A percentile compares a stretch with the other conserved stretches of the same genome.
These are phyloP conservation scores for Mycothermus thermophilus DNA, from an alignment of 495 filamentous ascomycete species.

Conservation along the genomic window DNA sequence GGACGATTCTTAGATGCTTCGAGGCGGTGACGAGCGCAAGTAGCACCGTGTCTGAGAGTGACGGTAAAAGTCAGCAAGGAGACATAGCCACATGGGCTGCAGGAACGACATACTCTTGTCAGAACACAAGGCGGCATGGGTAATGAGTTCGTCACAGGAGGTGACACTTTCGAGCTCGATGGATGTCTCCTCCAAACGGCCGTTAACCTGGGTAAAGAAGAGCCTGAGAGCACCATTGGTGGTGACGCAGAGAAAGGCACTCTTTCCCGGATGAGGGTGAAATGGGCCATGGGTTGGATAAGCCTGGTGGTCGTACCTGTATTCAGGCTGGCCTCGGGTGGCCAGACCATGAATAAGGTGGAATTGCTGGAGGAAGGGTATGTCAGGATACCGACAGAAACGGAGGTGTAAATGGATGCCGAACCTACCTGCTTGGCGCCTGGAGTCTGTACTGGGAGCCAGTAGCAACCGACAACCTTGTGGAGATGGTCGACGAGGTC, in stretches of 20 bases:
- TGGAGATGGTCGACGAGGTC: constrained; percentile 58
- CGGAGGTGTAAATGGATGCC: too few relatives aligned
- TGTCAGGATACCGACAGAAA: background rate
- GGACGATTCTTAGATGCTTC: constrained; percentile 51
- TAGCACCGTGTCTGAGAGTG: constrained; percentile 39
- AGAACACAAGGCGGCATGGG: constrained; percentile 65
- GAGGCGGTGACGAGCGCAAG: constrained; percentile 52
- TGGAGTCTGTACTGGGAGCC: constrained; percentile 56
- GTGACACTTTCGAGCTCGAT: constrained; percentile 56
- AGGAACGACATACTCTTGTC: constrained; percentile 43
- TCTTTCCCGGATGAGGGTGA: constrained; percentile 50
- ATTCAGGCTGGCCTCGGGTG: constrained; percentile 27
- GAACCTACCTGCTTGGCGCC: constrained; percentile 41
- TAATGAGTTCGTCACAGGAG: constrained; percentile 55
- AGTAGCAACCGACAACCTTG: constrained; percentile 70
- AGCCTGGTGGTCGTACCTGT: constrained; percentile 32
- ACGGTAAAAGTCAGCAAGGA: too few relatives aligned
- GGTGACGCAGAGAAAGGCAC: constrained; percentile 57
- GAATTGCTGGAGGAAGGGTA: constrained; percentile 3
- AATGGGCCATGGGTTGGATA: constrained; percentile 49
- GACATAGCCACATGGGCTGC: background rate
- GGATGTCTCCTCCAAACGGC: constrained; percentile 50
- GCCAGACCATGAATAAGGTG: constrained; percentile 31
- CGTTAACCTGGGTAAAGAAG: constrained; percentile 52
- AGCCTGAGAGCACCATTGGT: constrained; percentile 54